Percentiles rank a stretch among this genome's conserved stretches.
Evolutionary conservation across 2,329 filamentous ascomycete species (phyloP).

Genomic region (Tolypocladium ovalisporum): DNA sequence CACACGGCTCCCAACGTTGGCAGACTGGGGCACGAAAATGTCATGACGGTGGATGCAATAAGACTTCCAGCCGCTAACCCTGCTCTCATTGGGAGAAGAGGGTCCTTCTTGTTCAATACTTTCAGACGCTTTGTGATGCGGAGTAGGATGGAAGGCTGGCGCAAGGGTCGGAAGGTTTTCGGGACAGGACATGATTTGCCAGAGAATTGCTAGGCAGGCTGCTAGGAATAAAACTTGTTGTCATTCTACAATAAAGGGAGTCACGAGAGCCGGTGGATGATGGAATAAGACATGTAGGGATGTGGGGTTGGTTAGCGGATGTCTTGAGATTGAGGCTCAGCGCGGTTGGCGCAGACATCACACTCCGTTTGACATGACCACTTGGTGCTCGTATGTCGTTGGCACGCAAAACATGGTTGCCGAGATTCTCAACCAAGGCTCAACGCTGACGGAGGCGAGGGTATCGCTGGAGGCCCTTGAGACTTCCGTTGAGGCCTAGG

Average conservation of each 20-base stretch:
- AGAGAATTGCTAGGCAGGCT: slow-evolving; percentile 8
- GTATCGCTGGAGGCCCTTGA: neutral
- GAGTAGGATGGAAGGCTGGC: slow-evolving; percentile 4
- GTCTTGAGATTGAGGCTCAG: neutral
- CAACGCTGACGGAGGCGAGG: neutral
- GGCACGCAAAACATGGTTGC: neutral
- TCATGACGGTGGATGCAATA: neutral
- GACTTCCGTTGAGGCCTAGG: neutral
- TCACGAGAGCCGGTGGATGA: neutral
- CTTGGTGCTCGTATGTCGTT: neutral
- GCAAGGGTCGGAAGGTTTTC: slow-evolving; percentile 1
- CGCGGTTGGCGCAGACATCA: neutral
- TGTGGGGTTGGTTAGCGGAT: neutral
- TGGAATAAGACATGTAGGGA: neutral
- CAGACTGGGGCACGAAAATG: neutral
- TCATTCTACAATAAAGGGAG: neutral
- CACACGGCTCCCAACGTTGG: neutral
- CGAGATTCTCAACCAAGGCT: neutral
- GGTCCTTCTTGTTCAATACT: neutral
- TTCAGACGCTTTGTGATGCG: neutral
- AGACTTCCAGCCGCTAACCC: neutral
- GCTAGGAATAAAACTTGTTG: slow-evolving; percentile 6
- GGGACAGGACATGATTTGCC: slow-evolving; percentile 1
- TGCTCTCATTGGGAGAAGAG: neutral
- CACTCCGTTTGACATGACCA: neutral